Conservation (phyloP, 2,329 filamentous ascomycete species). For the Raffaelea arxii region DNA sequence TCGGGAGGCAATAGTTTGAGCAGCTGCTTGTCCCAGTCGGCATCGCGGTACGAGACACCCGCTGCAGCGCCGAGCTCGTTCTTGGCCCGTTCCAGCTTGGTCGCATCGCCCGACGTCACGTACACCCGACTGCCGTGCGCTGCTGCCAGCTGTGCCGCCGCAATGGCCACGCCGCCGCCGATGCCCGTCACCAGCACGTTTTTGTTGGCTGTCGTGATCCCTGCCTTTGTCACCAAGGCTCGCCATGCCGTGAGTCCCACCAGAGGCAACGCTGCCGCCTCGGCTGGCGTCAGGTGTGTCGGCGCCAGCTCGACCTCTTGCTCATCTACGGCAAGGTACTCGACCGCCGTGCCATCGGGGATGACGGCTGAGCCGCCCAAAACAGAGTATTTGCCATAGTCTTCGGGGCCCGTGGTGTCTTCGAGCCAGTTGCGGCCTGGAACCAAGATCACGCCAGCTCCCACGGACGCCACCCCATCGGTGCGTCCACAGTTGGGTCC, state of each 20-base stretch:
- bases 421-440: conserved; percentile 71
- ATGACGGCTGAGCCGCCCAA: conserved; percentile 59
- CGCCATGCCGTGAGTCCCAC: conserved; percentile 85
- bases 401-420: conserved; percentile 64
- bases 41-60: conserved; percentile 73
- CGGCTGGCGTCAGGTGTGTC: conserved; percentile 56
- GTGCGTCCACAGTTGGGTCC: conserved; percentile 34
- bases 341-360: conserved; percentile 62
- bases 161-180: conserved; percentile 82
- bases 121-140: conserved; percentile 68
- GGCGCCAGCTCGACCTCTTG: conserved; percentile 70
- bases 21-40: conserved; percentile 74
- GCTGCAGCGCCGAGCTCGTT: conserved; percentile 62
- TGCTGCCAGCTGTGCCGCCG: conserved; percentile 69
- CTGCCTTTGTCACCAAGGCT: conserved; percentile 70
- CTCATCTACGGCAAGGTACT: conserved; percentile 60
- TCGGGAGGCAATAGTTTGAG: conserved; percentile 50
- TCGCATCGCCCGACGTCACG: conserved; percentile 65
- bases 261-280: conserved; percentile 77
- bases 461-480: conserved; percentile 33
- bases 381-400: conserved; percentile 46
- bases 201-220: conserved; percentile 41
- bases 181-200: conserved; percentile 87
- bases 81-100: conserved; percentile 65
- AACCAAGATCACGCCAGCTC: conserved; percentile 67